phyloP scores from a whole-genome alignment of 2,329 filamentous ascomycete species.

The Sarocladium kiliense region DNA sequence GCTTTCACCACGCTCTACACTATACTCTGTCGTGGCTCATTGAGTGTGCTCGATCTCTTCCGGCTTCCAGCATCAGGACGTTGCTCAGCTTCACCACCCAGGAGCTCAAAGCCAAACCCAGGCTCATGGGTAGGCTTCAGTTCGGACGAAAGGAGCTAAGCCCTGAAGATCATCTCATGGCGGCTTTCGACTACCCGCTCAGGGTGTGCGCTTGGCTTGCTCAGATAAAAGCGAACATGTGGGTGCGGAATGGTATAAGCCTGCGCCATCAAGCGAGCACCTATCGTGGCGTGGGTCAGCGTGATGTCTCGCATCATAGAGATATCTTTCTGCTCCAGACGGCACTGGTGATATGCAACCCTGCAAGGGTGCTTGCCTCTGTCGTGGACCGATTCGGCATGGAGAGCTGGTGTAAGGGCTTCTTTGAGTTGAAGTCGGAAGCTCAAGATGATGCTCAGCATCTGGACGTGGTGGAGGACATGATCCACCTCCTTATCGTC shows the following conservation, averaged over 20 bases:
- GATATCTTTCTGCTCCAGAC: slow-evolving; percentile 94
- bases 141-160: slow-evolving; percentile 52
- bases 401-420: slow-evolving; percentile 77
- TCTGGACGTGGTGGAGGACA: slow-evolving; percentile 90
- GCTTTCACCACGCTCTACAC: slow-evolving; percentile 95
- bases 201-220: slow-evolving; percentile 94
- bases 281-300: slow-evolving; percentile 81
- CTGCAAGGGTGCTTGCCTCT: slow-evolving; percentile 77
- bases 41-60: slow-evolving; percentile 77
- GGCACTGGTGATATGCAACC: slow-evolving; percentile 79
- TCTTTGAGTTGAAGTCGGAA: slow-evolving; percentile 66
- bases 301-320: slow-evolving; percentile 89
- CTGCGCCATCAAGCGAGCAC: slow-evolving; percentile 91
- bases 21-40: slow-evolving; percentile 96
- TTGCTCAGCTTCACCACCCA: slow-evolving; percentile 68
- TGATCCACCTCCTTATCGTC: slow-evolving; percentile 89
- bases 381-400: slow-evolving; percentile 91
- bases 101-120: slow-evolving; percentile 62
- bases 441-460: slow-evolving; percentile 84
- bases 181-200: slow-evolving; percentile 87
- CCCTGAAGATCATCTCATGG: slow-evolving; percentile 76
- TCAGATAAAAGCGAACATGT: slow-evolving; percentile 98
- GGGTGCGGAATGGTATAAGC: slow-evolving; percentile 96
- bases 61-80: slow-evolving; percentile 58
- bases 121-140: slow-evolving; percentile 54